Evolutionary conservation across 345 rosid genomes (phyloP).

Genomic region (Sonneratia caseolaris): DNA sequence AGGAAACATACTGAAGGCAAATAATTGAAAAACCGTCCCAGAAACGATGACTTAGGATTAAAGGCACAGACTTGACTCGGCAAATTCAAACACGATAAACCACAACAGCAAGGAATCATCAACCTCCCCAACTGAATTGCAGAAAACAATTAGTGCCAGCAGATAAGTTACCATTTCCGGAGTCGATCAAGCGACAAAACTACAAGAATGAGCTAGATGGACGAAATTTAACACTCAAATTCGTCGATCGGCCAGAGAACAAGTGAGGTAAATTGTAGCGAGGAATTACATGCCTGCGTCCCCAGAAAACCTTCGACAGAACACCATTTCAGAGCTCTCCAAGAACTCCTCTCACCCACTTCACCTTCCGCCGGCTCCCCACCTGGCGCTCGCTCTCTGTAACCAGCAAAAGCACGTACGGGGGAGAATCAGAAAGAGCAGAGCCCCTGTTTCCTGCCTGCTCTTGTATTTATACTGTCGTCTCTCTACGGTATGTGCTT

Average conservation of each 20-base stretch:
- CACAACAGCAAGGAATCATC: neutral
- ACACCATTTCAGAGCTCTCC: neutral
- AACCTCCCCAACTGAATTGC: neutral
- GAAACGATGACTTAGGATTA: neutral
- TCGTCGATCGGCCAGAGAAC: neutral
- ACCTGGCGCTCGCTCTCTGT: neutral
- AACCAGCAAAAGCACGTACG: neutral
- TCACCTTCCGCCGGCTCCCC: neutral
- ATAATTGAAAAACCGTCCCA: neutral
- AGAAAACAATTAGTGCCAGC: neutral
- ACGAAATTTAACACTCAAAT: neutral
- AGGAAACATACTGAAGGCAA: neutral
- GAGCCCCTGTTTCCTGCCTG: neutral
- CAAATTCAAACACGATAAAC: neutral
- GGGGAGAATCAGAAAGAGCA: neutral
- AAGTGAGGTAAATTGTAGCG: neutral
- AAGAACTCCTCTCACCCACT: neutral
- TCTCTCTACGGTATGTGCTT: neutral
- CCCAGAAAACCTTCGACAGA: neutral
- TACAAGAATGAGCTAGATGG: neutral
- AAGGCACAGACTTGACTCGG: neutral
- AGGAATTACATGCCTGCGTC: neutral
- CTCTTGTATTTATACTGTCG: neutral
- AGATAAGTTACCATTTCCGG: neutral
- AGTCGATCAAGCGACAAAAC: neutral